Percentiles rank a stretch among this genome's conserved stretches.
These are phyloP conservation scores for Entophlyctis helioformis DNA, from an alignment of 192 early-diverging fungal species.

Conservation along the genomic window DNA sequence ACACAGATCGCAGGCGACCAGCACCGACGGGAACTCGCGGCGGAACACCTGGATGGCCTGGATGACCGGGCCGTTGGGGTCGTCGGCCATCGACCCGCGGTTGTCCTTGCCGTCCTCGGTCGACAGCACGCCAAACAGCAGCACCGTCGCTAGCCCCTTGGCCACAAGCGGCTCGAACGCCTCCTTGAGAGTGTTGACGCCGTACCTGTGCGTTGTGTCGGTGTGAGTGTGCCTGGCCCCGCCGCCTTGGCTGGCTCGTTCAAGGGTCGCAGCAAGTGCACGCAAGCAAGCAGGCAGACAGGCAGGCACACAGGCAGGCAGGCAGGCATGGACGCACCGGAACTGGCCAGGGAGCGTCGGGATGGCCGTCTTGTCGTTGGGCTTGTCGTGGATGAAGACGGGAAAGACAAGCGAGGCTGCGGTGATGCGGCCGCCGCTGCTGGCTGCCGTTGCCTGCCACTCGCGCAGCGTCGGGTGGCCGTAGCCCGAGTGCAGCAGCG, in stretches of 20 bases:
- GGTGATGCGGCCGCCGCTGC: conserved; percentile 21
- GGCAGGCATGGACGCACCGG: conserved; percentile 30
- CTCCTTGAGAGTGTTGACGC: conserved; percentile 64
- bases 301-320: too few relatives aligned
- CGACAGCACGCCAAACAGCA: conserved; percentile 89
- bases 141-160: conserved; percentile 76
- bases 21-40: conserved; percentile 60
- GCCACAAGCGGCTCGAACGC: conserved; percentile 69
- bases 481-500: conserved; percentile 78
- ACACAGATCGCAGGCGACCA: conserved; percentile 90
- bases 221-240: too few relatives aligned
- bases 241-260: too few relatives aligned
- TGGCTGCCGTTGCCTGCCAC: conserved; percentile 83
- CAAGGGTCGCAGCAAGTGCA: too few relatives aligned
- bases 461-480: conserved; percentile 65
- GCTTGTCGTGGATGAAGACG: conserved; percentile 81
- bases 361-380: conserved; percentile 64
- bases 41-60: conserved; percentile 69
- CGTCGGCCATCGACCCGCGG: conserved; percentile 69
- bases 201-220: conserved; percentile 23
- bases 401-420: conserved; percentile 81
- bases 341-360: conserved; percentile 75
- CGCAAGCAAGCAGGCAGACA: too few relatives aligned
- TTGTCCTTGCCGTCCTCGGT: conserved; percentile 51
- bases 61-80: conserved; percentile 73